Percentiles rank a stretch among this genome's conserved stretches.
phyloP scores from a whole-genome alignment of 2,329 filamentous ascomycete species.

The Verticillium nubilum region DNA sequence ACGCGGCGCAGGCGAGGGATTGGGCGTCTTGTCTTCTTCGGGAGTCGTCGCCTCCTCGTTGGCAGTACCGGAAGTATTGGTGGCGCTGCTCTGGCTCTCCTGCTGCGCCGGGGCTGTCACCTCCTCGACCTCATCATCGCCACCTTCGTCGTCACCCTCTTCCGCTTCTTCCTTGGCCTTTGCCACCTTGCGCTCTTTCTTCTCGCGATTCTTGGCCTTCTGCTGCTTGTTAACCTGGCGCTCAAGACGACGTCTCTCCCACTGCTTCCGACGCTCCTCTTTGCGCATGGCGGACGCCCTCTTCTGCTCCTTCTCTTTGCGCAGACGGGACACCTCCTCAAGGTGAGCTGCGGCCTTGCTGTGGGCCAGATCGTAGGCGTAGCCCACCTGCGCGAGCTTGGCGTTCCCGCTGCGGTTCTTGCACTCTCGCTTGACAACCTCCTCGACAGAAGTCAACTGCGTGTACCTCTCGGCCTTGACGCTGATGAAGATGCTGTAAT shows the following conservation, averaged over 20 bases:
- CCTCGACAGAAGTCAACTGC: conserved; percentile 40
- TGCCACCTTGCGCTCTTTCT: conserved; percentile 20
- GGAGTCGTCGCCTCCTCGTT: neutral
- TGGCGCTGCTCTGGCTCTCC: conserved; percentile 15
- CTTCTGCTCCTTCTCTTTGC: conserved; percentile 42
- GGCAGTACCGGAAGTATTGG: conserved; percentile 18
- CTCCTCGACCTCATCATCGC: conserved; percentile 18
- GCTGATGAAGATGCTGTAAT: conserved; percentile 52
- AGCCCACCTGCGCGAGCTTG: conserved; percentile 53
- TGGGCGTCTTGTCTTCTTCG: conserved; percentile 18
- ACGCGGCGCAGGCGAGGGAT: conserved; percentile 10
- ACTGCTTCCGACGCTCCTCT: conserved; percentile 39
- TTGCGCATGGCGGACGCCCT: conserved; percentile 42
- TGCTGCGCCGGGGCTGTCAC: conserved; percentile 18
- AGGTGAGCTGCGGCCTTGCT: conserved; percentile 49
- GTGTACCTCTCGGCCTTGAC: conserved; percentile 45
- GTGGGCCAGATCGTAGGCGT: conserved; percentile 55
- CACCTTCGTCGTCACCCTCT: conserved; percentile 16
- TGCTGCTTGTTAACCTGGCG: conserved; percentile 35
- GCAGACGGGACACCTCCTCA: conserved; percentile 42
- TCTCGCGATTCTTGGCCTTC: conserved; percentile 30
- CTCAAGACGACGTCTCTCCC: conserved; percentile 42
- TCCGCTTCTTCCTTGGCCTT: conserved; percentile 11
- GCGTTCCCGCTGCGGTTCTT: conserved; percentile 44
- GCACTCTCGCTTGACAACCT: conserved; percentile 49